Evolutionary conservation across 805 yeast species (phyloP), one percentile per base, ranked within the genome.

Genomic region (Candida dajiaensis): DNA sequence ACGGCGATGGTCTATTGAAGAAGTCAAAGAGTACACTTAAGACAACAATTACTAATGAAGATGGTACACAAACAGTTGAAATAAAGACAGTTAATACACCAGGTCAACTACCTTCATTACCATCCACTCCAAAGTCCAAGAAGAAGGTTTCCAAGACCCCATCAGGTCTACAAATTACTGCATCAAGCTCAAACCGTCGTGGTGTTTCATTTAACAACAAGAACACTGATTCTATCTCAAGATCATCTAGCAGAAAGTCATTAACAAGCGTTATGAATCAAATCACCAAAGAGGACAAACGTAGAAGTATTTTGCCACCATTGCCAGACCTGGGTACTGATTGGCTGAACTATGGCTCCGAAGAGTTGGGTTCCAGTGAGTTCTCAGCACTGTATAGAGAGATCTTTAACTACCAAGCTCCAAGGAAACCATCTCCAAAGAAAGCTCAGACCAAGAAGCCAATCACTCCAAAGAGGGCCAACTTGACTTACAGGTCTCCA

Each of bases 11-110:
- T 38, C 46, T 66, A 13, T 51, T 73, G 47, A 73, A 73, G 39
- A 64, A 71, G 50, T 69, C 74, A 1, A 63, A 66, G 42, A 66
- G 69, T 54, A 68, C 66, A 45, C 68, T 64, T 41, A 69, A 67
- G 57, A 76, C 73, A 33, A 73, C 70, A 39, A 64, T 66, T 18
- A 60, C 59, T 21, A 67, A 66, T 50, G 56, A 51, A 3, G 57
- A 56, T 45, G 67, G 63, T 4, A 51, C 67, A 38, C 59, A 52
- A 13, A 45, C 49, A 19, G 45, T 54, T 20, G 52, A 44, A 38
- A 52, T 46, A 41, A 58, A 50, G 33, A 42, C 45, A 23, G 23
- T 58, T 3, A 38, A 26, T 18, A 39, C 44, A 10, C 35, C 28
- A 8, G 42, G 36, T 22, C 52, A 50, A 33, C 15, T 35, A 16